These are phyloP conservation scores for Claviceps sp. DNA, from an alignment of 2,329 filamentous ascomycete genomes.

Conservation along the genomic window DNA sequence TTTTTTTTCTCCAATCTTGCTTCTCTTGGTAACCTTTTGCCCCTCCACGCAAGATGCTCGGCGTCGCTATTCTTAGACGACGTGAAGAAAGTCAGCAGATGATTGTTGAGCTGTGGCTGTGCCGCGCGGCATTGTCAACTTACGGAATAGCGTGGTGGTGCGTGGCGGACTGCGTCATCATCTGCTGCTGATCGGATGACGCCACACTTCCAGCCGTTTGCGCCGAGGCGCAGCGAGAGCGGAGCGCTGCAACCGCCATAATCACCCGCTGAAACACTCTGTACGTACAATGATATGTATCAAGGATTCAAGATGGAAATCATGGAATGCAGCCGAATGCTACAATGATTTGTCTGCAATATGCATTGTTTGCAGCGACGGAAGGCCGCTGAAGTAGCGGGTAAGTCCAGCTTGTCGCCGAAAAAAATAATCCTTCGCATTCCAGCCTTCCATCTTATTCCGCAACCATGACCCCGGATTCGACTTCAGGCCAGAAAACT, in stretches of 20 bases:
- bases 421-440: not conserved
- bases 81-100: not conserved
- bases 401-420: not conserved
- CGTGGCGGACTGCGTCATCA: not conserved
- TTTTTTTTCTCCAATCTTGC: not conserved
- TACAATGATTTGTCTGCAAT: not conserved
- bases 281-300: too few species aligned
- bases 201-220: not conserved
- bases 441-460: too few species aligned
- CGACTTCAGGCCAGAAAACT: too few species aligned
- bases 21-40: not conserved
- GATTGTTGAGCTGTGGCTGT: conserved; percentile 1
- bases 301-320: not conserved
- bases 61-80: conserved; percentile 6
- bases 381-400: not conserved
- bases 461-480: too few species aligned
- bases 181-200: not conserved
- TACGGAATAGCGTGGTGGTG: too few species aligned
- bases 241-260: conserved; percentile 1
- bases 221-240: not conserved
- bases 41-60: not conserved
- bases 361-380: not conserved
- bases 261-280: not conserved
- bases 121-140: not conserved
- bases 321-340: not conserved